Evolutionary conservation across 495 filamentous ascomycete species (phyloP), one percentile per base, ranked within the genome.

Genomic region (Penicillium antarcticum): DNA sequence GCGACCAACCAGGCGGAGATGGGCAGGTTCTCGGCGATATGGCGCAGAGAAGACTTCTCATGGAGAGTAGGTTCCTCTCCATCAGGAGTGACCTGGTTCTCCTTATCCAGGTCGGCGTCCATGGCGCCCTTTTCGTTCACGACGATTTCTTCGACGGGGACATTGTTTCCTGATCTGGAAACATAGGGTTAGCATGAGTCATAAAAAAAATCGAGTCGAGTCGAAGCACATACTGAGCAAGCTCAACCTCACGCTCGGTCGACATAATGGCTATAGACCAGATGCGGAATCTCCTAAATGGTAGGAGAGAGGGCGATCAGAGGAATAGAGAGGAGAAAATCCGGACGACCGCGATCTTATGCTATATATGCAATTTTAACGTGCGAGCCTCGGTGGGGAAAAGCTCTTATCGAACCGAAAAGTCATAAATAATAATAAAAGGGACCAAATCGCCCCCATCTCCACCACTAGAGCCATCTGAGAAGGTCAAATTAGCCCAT

Each of bases 1-100:
- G 79, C 80, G 19, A 87, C 80, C 39, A 85, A 65, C 71, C 78
- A 87, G 42, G 81, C 77, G 5, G 76, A 76, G 52, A 69, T 29
- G 8, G 82, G 81, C 31, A 86, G 56, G 55, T 77, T 77, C 58
- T 83, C 81, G 3, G 81, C 67, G 19, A 86, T 63, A 43, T 78
- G 74, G 26, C 77, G 75, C 16, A 85, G 63, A 6, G 67, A 68
- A 9, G 53, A 61, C 58, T 68, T 72, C 61, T 86, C 82, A 11
- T 76, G 60, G 4, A 79, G 74, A n/a, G 68, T 83, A 18, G 80
- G 80, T 52, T 80, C 78, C 19, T 73, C 73, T 19, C 75, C 75
- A 57, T 80, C 76, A 8, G 69, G 57, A 6, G 74, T 74, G 17
- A 42, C 38, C 18, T 58, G 42, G 23, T 62, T 60, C 49, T 74